phyloP scores from a whole-genome alignment of 305 asterid species.

The Striga hermonthica region DNA sequence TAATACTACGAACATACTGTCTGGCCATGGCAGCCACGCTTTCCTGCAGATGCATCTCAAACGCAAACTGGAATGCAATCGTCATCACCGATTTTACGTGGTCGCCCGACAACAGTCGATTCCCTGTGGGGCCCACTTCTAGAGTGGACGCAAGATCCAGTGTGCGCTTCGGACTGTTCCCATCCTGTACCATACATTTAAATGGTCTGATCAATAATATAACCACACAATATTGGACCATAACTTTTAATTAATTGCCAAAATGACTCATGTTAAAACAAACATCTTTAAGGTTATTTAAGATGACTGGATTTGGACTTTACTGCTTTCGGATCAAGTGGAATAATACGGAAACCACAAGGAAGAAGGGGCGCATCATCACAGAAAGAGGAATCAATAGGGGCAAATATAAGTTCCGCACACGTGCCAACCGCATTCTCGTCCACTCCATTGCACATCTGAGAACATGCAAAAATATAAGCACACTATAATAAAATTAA shows the following conservation, averaged over 20 bases:
- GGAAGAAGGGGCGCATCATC: constrained; percentile 98
- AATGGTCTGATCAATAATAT: constrained; percentile 8
- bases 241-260: too few species aligned
- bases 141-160: constrained; percentile 93
- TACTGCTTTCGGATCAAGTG: constrained; percentile 70
- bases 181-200: constrained; percentile 44
- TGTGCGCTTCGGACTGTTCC: constrained; percentile 80
- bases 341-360: constrained; percentile 92
- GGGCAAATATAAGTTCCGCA: constrained; percentile 90
- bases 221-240: neutral
- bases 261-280: neutral
- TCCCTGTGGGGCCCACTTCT: constrained; percentile 64
- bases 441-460: constrained; percentile 93
- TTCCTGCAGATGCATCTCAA: constrained; percentile 80
- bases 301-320: constrained; percentile 13
- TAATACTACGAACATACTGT: constrained; percentile 83
- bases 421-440: constrained; percentile 77
- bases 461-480: constrained; percentile 23
- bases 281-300: neutral
- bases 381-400: constrained; percentile 91
- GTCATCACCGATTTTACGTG: constrained; percentile 85
- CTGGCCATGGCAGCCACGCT: constrained; percentile 85
- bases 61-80: constrained; percentile 92
- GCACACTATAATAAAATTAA: neutral
- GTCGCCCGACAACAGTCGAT: constrained; percentile 41